Evolutionary conservation across 495 filamentous ascomycete genomes (phyloP).

Genomic region (Penicillium bialowiezense): DNA sequence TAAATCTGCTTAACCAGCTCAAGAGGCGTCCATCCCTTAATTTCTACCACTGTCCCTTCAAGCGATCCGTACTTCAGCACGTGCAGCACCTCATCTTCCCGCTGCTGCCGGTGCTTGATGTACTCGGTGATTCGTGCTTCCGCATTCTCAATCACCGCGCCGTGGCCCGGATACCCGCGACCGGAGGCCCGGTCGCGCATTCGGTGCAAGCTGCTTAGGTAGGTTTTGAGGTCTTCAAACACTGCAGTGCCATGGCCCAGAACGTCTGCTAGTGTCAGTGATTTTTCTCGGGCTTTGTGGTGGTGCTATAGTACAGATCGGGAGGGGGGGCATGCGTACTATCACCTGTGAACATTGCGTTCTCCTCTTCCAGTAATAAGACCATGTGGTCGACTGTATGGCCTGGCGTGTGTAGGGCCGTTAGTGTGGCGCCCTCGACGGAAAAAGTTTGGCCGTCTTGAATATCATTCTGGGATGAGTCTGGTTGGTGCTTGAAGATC

Average conservation of each 20-base stretch:
- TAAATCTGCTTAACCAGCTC: conserved; percentile 88
- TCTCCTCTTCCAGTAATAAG: conserved; percentile 66
- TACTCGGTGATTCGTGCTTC: conserved; percentile 70
- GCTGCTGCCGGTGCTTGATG: conserved; percentile 70
- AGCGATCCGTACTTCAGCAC: conserved; percentile 51
- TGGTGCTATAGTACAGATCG: neutral
- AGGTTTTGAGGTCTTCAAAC: conserved; percentile 76
- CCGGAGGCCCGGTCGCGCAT: conserved; percentile 63
- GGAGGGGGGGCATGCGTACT: conserved; percentile 38
- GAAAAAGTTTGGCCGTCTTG: conserved; percentile 68
- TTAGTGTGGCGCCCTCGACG: conserved; percentile 74
- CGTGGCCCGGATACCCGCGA: conserved; percentile 87
- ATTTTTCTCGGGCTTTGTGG: no score
- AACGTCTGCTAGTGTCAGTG: conserved; percentile 51
- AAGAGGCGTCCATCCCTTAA: conserved; percentile 60
- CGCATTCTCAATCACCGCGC: conserved; percentile 67
- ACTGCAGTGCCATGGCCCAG: conserved; percentile 91
- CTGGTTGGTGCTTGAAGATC: conserved; percentile 51
- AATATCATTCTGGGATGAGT: conserved; percentile 45
- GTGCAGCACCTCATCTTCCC: conserved; percentile 78
- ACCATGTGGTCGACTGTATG: conserved; percentile 86
- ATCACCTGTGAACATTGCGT: conserved; percentile 90
- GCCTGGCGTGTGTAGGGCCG: conserved; percentile 75
- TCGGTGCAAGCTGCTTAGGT: conserved; percentile 66
- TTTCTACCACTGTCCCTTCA: conserved; percentile 32